phyloP scores from a whole-genome alignment of 2,329 filamentous ascomycete genomes.

The Venturia pyrina region DNA sequence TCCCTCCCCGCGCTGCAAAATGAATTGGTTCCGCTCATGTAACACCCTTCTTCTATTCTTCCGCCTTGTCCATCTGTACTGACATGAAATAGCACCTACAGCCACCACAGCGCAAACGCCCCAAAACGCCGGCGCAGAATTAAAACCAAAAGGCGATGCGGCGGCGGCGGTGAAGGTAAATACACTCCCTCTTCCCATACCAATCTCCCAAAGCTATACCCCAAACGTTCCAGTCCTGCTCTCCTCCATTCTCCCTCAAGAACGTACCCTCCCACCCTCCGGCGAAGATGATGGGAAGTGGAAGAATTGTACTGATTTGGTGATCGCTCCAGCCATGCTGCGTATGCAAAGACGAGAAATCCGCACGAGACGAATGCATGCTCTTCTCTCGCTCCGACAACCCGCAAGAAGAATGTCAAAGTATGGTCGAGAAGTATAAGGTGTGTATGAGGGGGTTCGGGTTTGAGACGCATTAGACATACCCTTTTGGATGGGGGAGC shows the following conservation, averaged over 20 bases:
- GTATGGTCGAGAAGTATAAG: constrained; percentile 75
- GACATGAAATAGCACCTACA: not conserved
- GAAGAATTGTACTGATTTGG: too few species aligned
- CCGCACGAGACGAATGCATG: constrained; percentile 94
- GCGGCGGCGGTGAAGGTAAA: constrained; percentile 10
- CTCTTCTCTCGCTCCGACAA: constrained; percentile 82
- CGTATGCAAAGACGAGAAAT: constrained; percentile 93
- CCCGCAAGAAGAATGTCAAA: constrained; percentile 73
- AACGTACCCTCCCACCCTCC: not conserved
- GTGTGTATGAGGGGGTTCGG: constrained; percentile 89
- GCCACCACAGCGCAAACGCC: not conserved
- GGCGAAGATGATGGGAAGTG: too few species aligned
- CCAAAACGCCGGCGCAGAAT: constrained; percentile 14
- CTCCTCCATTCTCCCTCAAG: not conserved
- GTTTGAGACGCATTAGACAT: constrained; percentile 50
- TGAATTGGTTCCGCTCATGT: constrained; percentile 7
- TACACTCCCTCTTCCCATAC: not conserved
- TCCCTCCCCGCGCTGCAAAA: not conserved
- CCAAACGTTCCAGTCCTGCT: too few species aligned
- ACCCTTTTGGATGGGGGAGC: not conserved
- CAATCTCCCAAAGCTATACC: too few species aligned
- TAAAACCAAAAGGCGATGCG: constrained; percentile 16
- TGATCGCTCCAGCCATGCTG: constrained; percentile 66
- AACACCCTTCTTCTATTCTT: not conserved
- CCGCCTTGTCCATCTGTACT: not conserved